Percentiles rank a stretch among this genome's conserved stretches.
Evolutionary conservation across 768 basidiomycete genomes (phyloP).

Genomic region (Gyrodon lividus): DNA sequence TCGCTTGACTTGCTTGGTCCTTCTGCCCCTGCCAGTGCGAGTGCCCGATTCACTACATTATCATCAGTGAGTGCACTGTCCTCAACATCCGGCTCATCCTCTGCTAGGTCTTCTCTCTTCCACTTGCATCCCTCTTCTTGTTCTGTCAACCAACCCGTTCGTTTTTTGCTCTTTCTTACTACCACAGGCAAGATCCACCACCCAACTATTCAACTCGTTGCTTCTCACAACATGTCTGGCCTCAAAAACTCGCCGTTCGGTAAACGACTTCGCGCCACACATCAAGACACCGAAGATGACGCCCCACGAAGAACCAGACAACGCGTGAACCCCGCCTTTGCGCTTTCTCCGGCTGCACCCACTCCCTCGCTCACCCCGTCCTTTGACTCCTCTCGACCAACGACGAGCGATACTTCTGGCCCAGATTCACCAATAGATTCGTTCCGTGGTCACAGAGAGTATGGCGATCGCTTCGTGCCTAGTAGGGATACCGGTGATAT

Average conservation of each 20-base stretch:
- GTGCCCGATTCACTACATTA: neutral
- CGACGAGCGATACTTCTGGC: conserved; percentile 48
- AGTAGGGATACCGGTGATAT: conserved; percentile 58
- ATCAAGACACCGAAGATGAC: conserved; percentile 57
- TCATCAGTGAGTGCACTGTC: conserved; percentile 10
- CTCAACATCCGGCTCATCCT: conserved; percentile 3
- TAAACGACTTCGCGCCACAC: conserved; percentile 74
- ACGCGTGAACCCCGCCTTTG: conserved; percentile 55
- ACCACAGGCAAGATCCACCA: neutral
- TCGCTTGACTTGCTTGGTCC: conserved; percentile 15
- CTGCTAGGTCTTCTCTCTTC: neutral
- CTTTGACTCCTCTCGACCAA: conserved; percentile 50
- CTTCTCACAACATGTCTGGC: conserved; percentile 52
- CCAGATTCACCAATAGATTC: conserved; percentile 42
- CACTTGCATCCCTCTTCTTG: neutral
- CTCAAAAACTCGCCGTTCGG: conserved; percentile 85
- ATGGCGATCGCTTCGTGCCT: conserved; percentile 64
- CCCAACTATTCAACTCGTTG: neutral
- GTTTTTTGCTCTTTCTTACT: conserved; percentile 2
- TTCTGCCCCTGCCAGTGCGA: conserved; percentile 25
- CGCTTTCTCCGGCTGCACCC: conserved; percentile 32
- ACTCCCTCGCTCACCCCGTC: conserved; percentile 51
- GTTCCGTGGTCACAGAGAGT: conserved; percentile 38
- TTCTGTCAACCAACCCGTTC: conserved; percentile 2
- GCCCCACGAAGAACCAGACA: conserved; percentile 51